These are phyloP conservation scores for Schizonepeta tenuifolia DNA, from an alignment of 257 asterid species.

Conservation along the genomic window DNA sequence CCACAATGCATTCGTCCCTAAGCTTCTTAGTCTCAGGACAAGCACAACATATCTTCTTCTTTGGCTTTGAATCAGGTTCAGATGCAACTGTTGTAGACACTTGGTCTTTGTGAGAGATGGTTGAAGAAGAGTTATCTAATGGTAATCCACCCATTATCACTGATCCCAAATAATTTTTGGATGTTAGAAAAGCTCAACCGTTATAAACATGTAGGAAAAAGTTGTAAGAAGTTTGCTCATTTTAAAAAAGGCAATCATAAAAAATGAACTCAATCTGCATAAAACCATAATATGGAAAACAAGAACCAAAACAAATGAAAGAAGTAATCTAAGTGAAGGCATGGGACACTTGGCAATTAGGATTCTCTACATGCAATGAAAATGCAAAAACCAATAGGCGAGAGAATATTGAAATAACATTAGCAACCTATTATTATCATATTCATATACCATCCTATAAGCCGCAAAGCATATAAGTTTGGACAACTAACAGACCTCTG, in stretches of 20 bases:
- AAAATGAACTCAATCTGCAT: neutral
- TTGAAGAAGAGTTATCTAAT: slow-evolving; percentile 35
- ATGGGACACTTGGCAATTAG: neutral
- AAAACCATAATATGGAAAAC: neutral
- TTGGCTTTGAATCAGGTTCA: slow-evolving; percentile 64
- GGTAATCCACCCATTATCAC: slow-evolving; percentile 56
- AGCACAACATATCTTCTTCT: slow-evolving; percentile 95
- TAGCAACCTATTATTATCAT: too few relatives aligned
- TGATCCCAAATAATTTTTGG: neutral
- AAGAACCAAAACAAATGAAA: too few relatives aligned
- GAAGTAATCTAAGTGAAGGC: neutral
- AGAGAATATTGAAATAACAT: neutral
- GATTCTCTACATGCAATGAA: neutral
- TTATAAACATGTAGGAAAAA: slow-evolving; percentile 5
- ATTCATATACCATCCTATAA: too few relatives aligned
- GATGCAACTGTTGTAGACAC: slow-evolving; percentile 40
- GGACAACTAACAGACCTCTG: neutral
- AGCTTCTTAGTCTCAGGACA: slow-evolving; percentile 90
- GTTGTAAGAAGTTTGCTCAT: neutral
- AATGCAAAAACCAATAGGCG: too few relatives aligned
- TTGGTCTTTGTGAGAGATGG: slow-evolving; percentile 52
- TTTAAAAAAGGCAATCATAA: neutral
- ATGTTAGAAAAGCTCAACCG: slow-evolving; percentile 1
- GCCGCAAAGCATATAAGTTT: neutral
- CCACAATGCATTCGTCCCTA: slow-evolving; percentile 84